Evolutionary conservation across 2,329 filamentous ascomycete species (phyloP), one percentile per base, ranked within the genome.

Genomic region (Scleromitrula shiraiana): DNA sequence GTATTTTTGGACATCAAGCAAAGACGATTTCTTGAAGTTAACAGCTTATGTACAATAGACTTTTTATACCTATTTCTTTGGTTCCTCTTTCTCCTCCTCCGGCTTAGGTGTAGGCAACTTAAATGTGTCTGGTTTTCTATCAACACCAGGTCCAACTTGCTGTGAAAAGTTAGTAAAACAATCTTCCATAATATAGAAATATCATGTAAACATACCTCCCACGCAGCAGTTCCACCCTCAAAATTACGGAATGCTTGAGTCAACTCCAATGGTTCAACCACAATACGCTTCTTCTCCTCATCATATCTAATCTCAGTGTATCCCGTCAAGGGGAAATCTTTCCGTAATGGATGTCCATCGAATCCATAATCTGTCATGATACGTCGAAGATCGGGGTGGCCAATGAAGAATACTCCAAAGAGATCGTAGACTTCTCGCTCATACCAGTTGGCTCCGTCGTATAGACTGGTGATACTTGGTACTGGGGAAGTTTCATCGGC

Each of bases 321-420:
- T 40, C 93, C 93, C 2, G 93, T 96, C 67, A 98, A 72, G 19
- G 93, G 93, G 74, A 98, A 98, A 67, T 98, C 93, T 74, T 98
- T 98, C 65, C 94, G 81, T 65, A 98, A 73, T 35, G 93, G 93
- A 72, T 98, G 93, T 45, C 93, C 93, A 68, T 98, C 94, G 64
- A 98, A 98, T 45, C 93, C 93, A 68, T 98, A 98, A 68, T 98
- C 93, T 57, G 93, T 98, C 91, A 98, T 94, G 72, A 98, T 97
- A 59, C 93, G 82, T 67, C 93, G 82, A 60, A 98, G 75, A 72
- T 98, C 94, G 32, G 93, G 93, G 73, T 98, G 93, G 53, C 85
- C 88, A 46, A 84, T 77, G 70, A 98, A 98, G 76, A 97, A 96
- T 58, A 98, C 89, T 55, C 93, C 93, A 65, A 95, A 98, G 62